A percentile compares a stretch with the other conserved stretches of the same genome.
Evolutionary conservation across 495 filamentous ascomycete genomes (phyloP).

Genomic region (Podospora conica): DNA sequence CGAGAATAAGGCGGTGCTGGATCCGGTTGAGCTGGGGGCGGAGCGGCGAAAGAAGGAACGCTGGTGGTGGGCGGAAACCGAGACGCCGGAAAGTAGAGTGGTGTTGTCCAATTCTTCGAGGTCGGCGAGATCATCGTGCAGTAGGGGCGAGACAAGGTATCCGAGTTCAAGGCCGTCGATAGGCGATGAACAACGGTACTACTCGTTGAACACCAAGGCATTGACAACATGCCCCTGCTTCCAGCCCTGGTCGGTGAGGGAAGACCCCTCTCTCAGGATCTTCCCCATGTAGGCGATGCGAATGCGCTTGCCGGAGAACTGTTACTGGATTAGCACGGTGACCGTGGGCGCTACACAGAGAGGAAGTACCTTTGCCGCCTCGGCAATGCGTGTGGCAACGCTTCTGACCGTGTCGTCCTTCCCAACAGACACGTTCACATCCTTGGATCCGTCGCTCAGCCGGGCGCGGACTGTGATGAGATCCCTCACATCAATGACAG

Average conservation of each 20-base stretch:
- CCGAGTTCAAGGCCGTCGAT: not conserved
- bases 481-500: conserved; percentile 39
- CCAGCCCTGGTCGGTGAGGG: conserved; percentile 68
- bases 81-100: not conserved
- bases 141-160: not conserved
- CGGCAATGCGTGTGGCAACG: conserved; percentile 55
- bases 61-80: not conserved
- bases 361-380: conserved; percentile 56
- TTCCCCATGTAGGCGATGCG: conserved; percentile 74
- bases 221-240: conserved; percentile 70
- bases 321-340: conserved; percentile 12
- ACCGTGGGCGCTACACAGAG: too few relatives aligned
- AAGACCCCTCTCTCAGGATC: conserved; percentile 60
- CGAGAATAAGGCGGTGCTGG: not conserved
- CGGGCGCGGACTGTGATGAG: conserved; percentile 58
- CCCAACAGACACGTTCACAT: conserved; percentile 55
- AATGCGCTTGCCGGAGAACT: conserved; percentile 52
- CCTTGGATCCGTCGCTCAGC: conserved; percentile 63
- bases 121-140: not conserved
- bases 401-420: conserved; percentile 57
- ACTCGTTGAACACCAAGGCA: conserved; percentile 61
- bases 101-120: not conserved
- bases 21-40: not conserved
- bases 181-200: conserved; percentile 19
- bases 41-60: not conserved